phyloP scores from a whole-genome alignment of 2,329 filamentous ascomycete species.

The Neonectria neomacrospora region DNA sequence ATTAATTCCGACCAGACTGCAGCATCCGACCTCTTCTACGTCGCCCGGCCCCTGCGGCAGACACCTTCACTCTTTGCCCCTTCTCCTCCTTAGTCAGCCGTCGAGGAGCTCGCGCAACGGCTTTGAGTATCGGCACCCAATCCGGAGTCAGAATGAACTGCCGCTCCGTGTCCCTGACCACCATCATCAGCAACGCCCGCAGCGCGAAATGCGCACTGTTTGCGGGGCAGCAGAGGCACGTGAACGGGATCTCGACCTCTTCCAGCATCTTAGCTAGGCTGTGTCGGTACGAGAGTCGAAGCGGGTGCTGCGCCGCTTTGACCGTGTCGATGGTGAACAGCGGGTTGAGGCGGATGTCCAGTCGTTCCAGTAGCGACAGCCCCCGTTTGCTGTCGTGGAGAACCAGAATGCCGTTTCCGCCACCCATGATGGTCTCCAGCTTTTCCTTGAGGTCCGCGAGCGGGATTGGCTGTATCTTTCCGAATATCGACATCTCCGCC shows the following conservation, averaged over 20 bases:
- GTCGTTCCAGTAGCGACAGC: conserved; percentile 24
- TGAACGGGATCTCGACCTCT: conserved; percentile 32
- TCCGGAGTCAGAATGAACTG: neutral
- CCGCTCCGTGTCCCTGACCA: conserved; percentile 6
- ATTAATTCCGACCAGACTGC: too few species aligned
- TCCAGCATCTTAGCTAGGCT: conserved; percentile 37
- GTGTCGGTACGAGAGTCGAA: conserved; percentile 40
- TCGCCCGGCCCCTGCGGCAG: too few species aligned
- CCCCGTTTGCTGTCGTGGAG: conserved; percentile 14
- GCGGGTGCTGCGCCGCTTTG: conserved; percentile 40
- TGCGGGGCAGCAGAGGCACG: conserved; percentile 37
- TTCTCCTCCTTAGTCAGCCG: neutral
- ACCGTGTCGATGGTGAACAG: conserved; percentile 41
- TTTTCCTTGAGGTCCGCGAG: neutral
- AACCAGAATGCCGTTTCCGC: conserved; percentile 21
- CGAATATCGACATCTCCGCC: conserved; percentile 22
- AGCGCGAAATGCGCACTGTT: conserved; percentile 44
- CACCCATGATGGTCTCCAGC: conserved; percentile 3
- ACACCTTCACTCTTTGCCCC: neutral
- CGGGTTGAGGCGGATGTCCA: conserved; percentile 33
- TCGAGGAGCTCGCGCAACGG: conserved; percentile 1
- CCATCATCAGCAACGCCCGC: conserved; percentile 22
- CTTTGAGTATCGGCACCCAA: conserved; percentile 7
- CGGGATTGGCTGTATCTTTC: conserved; percentile 5
- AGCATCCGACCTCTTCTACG: too few species aligned